Percentiles rank a stretch among this genome's conserved stretches.
Evolutionary conservation across 1,284 basidiomycete species (phyloP).

Genomic region (Ceratobasidium papillatum): DNA sequence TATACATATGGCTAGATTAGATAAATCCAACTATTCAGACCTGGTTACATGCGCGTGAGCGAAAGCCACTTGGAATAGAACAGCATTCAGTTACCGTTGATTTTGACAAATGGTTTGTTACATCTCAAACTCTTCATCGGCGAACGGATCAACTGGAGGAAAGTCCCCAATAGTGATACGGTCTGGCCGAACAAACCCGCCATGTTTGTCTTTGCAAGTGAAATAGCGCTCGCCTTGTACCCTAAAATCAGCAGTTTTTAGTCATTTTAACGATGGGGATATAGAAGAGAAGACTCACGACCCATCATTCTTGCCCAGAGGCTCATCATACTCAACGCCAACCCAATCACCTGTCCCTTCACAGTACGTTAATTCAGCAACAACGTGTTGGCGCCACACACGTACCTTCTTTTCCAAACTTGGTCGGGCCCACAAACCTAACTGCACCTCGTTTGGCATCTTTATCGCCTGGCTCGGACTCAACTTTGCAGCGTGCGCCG

Average conservation of each 20-base stretch:
- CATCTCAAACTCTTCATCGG: constrained; percentile 74
- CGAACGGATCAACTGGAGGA: constrained; percentile 74
- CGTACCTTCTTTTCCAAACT: constrained; percentile 67
- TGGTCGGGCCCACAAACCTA: constrained; percentile 82
- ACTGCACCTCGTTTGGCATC: constrained; percentile 84
- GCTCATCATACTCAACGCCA: constrained; percentile 96
- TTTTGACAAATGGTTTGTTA: constrained; percentile 52
- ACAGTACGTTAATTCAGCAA: background rate
- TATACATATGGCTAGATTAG: background rate
- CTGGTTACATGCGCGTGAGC: background rate
- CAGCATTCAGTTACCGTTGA: background rate
- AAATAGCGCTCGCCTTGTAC: constrained; percentile 90
- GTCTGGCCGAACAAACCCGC: constrained; percentile 88
- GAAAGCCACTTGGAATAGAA: background rate
- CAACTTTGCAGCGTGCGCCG: constrained; percentile 85
- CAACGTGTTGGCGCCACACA: background rate
- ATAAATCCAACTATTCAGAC: background rate
- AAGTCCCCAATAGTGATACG: constrained; percentile 87
- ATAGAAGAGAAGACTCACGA: constrained; percentile 65
- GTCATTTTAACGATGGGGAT: background rate
- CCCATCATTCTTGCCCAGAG: constrained; percentile 95
- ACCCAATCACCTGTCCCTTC: constrained; percentile 74
- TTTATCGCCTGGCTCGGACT: constrained; percentile 61
- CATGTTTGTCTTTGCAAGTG: constrained; percentile 76
- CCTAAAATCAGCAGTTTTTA: constrained; percentile 56